Evolutionary conservation across 1,139 yeast species (phyloP), one percentile per base, ranked within the genome.

Genomic region (Blastobotrys niveus): DNA sequence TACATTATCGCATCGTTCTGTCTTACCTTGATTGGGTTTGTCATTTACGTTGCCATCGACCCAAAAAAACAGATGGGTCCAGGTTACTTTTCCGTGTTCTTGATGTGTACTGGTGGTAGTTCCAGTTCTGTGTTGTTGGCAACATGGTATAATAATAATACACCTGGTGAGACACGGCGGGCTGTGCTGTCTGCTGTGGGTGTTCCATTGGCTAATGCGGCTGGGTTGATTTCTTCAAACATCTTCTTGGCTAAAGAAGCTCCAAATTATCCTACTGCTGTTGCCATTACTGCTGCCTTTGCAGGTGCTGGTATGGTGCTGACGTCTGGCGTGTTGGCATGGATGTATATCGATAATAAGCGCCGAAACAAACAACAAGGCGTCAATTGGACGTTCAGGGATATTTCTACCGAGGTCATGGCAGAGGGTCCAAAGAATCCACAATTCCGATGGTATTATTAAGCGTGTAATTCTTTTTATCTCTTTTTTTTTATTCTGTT

Each of bases 151-250:
- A 73, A 70, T 52, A 73, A 73, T 58, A 73, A 73, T 52, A 71
- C 73, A 4, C 75, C 76, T 3, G 69, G 70, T 45, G 72, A 67
- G 42, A 69, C 68, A 43, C 48, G 77, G 67, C 58, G 78, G 65
- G 80, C 79, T 65, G 53, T 63, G 57, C 48, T 64, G 63, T 52
- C 79, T 59, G 68, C 60, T 59, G 77, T 64, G 60, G 80, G 80
- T 61, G 74, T 49, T 62, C 80, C 55, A 3, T 66, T 76, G 50
- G 80, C 80, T 37, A 76, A 77, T 53, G 73, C 77, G 38, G 80
- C 80, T 37, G 82, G 81, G 45, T 70, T 76, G 47, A 73, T 77
- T 43, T 68, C 80, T 8, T 70, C 79, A 18, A 76, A 72, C 53
- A 71, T 76, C 41, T 77, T 77, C 62, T 65, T 76, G 50, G 55